A percentile compares a stretch with the other conserved stretches of the same genome.
phyloP scores from a whole-genome alignment of 306 rosid species.

The Malus orientalis region DNA sequence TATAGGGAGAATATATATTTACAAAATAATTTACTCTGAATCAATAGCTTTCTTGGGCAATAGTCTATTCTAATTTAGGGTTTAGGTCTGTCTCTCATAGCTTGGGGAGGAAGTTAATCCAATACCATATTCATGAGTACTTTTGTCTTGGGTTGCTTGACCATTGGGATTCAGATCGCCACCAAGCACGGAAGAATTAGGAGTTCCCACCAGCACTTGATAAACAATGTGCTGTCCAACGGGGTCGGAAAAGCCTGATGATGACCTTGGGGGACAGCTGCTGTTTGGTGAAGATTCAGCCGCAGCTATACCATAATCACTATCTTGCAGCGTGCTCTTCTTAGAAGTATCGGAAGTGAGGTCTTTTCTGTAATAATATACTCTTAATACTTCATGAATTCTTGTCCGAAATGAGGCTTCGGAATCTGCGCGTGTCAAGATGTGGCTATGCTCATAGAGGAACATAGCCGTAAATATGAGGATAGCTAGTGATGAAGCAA shows the following conservation, averaged over 20 bases:
- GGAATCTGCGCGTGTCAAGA: background rate
- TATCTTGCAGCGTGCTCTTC: background rate
- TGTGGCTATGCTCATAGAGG: conserved; percentile 22
- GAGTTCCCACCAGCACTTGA: background rate
- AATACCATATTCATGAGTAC: no score
- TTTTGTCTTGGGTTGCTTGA: background rate
- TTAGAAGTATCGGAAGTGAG: background rate
- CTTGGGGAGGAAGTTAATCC: no score
- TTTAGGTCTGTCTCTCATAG: background rate
- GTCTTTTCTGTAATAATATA: conserved; percentile 3
- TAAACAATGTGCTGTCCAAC: background rate
- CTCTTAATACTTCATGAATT: background rate
- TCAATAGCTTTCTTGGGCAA: background rate
- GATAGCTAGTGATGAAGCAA: conserved; percentile 29
- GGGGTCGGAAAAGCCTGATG: background rate
- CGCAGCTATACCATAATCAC: background rate
- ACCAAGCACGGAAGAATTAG: background rate
- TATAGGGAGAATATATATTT: no score
- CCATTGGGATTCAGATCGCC: background rate
- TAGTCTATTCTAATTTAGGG: background rate
- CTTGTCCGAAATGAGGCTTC: conserved; percentile 22
- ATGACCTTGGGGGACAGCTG: no score
- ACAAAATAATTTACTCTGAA: background rate
- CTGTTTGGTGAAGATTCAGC: background rate
- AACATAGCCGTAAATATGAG: conserved; percentile 19